Base-by-base conservation (phyloP, 108 stramenopile species). In the Nitzschia sp. region DNA sequence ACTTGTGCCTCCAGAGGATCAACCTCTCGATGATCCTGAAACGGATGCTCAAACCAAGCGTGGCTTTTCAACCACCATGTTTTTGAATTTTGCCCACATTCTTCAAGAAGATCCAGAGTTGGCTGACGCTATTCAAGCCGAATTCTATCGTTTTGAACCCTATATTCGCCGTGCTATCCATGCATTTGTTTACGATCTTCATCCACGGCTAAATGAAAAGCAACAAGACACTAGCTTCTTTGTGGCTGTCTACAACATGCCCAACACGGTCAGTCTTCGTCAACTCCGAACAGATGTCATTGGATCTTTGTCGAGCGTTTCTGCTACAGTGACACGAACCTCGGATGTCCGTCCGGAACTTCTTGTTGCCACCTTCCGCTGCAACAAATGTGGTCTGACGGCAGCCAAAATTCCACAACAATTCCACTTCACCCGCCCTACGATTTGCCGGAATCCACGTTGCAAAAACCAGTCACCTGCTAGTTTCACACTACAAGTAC, bases 311-410 rank as follows among this genome's bases (percentile, higher is more conserved):
- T 58, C 80, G 19, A 68, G 87, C 51, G 65, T 96, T 37, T 74
- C 76, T 8, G 99, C 96, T 26, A 98, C 97, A 0, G 96, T 99
- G 17, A 99, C 99, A 15, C 81, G 99, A 20, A 89, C 96, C 10
- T 89, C 88, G 9, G 99, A 99, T 40, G 98, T 99, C 26, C 80
- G 97, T 9, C 99, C 99, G n/a, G 99, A 99, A 84, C 84, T 99
- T 3, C 63, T 98, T 37, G 79, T 80, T 24, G 99, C 90, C 25
- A 80, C 76, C 20, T 99, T 99, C 87, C 86, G 88, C 7, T 99
- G 98, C 67, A 77, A 76, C 57, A 94, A 96, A 68, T 99, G 98
- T 65, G 95, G 91, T 20, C 70, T 91, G 63, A 51, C 88, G 66
- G 79, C 84, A 10, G 77, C 76, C 5, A 74, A 73, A 38, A 88